Conservation (phyloP, 208 protist genomes). For the Trypanosoma conorhini region DNA sequence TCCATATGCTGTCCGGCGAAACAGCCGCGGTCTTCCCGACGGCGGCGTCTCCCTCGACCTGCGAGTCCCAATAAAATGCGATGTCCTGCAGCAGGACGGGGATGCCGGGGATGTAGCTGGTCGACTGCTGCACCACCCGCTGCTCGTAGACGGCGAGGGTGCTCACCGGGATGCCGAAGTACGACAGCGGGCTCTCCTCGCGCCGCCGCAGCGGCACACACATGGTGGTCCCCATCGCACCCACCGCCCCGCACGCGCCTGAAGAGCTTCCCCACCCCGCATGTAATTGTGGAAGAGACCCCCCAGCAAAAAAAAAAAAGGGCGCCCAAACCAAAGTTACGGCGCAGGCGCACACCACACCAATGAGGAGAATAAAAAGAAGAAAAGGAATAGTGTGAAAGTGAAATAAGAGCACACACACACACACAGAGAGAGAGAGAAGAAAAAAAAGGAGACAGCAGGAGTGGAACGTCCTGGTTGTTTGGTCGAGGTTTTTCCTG, state of each 20-base stretch:
- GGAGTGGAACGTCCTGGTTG: too few relatives aligned
- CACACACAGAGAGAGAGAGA: not conserved
- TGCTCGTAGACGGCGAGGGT: conserved; percentile 48
- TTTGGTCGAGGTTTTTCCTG: too few relatives aligned
- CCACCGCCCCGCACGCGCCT: not conserved
- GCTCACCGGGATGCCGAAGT: conserved; percentile 38
- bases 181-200: conserved; percentile 14
- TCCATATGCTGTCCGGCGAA: conserved; percentile 25
- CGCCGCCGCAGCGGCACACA: conserved; percentile 15
- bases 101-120: conserved; percentile 38
- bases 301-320: not conserved
- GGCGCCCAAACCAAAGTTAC: too few relatives aligned
- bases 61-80: conserved; percentile 36
- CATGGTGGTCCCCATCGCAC: conserved; percentile 13
- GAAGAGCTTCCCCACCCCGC: not conserved
- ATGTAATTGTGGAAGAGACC: not conserved
- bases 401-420: not conserved
- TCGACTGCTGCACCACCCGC: conserved; percentile 27
- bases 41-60: not conserved
- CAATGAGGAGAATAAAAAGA: not conserved
- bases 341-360: not conserved
- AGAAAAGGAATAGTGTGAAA: not conserved
- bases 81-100: conserved; percentile 61
- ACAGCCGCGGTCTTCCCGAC: not conserved
- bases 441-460: conserved; percentile 11